Evolutionary conservation across 192 early-diverging fungal genomes (phyloP).

Genomic region (Umbelopsis vinacea): DNA sequence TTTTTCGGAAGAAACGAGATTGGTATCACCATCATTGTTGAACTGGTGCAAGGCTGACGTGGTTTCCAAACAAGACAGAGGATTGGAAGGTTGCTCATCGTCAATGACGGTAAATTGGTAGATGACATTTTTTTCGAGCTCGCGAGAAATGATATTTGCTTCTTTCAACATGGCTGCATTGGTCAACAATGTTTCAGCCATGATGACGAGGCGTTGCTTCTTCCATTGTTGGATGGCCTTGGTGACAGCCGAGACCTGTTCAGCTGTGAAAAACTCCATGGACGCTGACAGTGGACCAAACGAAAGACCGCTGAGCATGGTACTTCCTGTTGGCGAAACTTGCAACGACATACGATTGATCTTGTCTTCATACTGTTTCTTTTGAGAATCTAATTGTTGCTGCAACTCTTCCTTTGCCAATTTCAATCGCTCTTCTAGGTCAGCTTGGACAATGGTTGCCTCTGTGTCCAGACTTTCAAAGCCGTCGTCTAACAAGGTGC

Average conservation of each 20-base stretch:
- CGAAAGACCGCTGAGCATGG: slow-evolving; percentile 1
- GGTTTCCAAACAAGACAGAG: slow-evolving; percentile 56
- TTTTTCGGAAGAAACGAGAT: slow-evolving; percentile 46
- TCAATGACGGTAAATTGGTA: slow-evolving; percentile 86
- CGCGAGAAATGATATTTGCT: slow-evolving; percentile 87
- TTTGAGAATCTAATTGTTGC: slow-evolving; percentile 51
- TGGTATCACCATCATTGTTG: slow-evolving; percentile 50
- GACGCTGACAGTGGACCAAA: slow-evolving; percentile 35
- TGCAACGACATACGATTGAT: slow-evolving; percentile 50
- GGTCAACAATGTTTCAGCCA: slow-evolving; percentile 69
- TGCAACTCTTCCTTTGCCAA: slow-evolving; percentile 59
- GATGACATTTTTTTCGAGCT: slow-evolving; percentile 78
- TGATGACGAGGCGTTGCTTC: slow-evolving; percentile 57
- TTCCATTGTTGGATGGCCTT: slow-evolving; percentile 52
- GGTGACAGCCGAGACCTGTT: slow-evolving; percentile 46
- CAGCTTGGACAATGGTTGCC: slow-evolving; percentile 27
- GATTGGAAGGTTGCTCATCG: slow-evolving; percentile 56
- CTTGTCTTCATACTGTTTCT: slow-evolving; percentile 58
- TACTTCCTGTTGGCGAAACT: slow-evolving; percentile 32
- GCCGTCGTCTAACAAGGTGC: slow-evolving; percentile 39
- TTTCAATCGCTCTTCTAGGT: slow-evolving; percentile 48
- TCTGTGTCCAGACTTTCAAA: slow-evolving; percentile 43
- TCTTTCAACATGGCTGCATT: slow-evolving; percentile 82
- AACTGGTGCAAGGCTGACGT: slow-evolving; percentile 54
- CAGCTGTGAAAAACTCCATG: slow-evolving; percentile 47